Evolutionary conservation across 305 asterid species (phyloP).

Genomic region (Fraxinus dipetala): DNA sequence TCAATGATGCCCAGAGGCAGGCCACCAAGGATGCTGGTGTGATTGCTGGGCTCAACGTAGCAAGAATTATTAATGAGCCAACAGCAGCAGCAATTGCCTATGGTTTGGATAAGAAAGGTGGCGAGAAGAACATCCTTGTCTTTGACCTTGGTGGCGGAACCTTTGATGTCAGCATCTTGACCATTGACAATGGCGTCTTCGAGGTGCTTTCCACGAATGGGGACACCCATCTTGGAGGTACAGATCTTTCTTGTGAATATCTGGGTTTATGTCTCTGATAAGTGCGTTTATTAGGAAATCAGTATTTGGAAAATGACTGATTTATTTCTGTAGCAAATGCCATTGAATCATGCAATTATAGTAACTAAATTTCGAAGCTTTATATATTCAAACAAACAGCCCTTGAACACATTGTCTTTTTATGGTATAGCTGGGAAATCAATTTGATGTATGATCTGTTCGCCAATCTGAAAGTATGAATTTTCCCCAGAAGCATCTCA

Average conservation of each 20-base stretch:
- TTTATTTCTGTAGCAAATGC: not conserved
- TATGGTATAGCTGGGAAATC: not conserved
- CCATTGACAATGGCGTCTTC: conserved; percentile 46
- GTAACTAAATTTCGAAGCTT: not conserved
- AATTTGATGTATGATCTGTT: not conserved
- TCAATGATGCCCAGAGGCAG: conserved; percentile 55
- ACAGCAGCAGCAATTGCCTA: conserved; percentile 57
- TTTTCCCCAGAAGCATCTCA: not conserved
- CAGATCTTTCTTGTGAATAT: conserved; percentile 13
- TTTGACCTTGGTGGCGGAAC: conserved; percentile 61
- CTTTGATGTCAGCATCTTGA: conserved; percentile 49
- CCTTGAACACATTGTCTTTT: not conserved
- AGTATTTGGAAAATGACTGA: not conserved
- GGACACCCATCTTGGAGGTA: conserved; percentile 60
- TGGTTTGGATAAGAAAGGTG: conserved; percentile 44
- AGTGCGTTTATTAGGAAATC: not conserved
- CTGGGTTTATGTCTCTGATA: not conserved
- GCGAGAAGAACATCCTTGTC: conserved; percentile 52
- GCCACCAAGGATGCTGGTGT: conserved; percentile 50
- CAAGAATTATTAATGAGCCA: conserved; percentile 48
- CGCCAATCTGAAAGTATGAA: not conserved
- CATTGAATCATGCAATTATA: not conserved
- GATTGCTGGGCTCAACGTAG: conserved; percentile 46
- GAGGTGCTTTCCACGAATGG: conserved; percentile 56
- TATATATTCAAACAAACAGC: not conserved